Base-by-base conservation (phyloP, 1,139 yeast species). In the Geotrichum klebahnii region DNA sequence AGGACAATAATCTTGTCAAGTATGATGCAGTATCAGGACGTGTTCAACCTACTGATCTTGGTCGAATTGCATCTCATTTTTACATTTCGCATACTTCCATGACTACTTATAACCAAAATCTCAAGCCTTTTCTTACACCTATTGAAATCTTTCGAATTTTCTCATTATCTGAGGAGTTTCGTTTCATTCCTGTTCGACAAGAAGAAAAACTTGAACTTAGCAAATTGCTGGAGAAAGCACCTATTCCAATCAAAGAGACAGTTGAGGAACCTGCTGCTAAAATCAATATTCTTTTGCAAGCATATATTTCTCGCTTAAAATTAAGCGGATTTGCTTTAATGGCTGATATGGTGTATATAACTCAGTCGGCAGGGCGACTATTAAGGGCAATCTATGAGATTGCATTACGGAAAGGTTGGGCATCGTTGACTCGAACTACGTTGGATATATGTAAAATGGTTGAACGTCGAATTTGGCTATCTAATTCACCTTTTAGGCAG, bases 281-380 rank as follows among this genome's bases (percentile, higher is more conserved):
- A 63, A 79, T 87, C 29, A 88, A 84, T 58, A 80, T 88, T 5
- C 67, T 94, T 35, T 69, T 92, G 10, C 98, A 94, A 63, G 79
- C 96, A 0, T 89, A 86, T 61, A 84, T 94, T 16, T 86, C 97
- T 1, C 69, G 83, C 32, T 69, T 90, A 36, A 70, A 74, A 9
- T 71, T 94, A 14, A 95, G 85, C 2, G 98, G 97, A 0, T 87
- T 87, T 71, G 97, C 97, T 0, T 69, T 94, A 53, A 80, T 84
- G 75, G 82, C 97, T 0, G 99, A 94, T 69, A 89, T 90, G 97
- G 77, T 87, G 3, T 92, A 87, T 61, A 80, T 94, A 37, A 86
- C 94, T 0, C 98, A 92, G 65, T 87, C 95, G 34, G 97, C 97
- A 0, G 95, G 95, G 5, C 77, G 99, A 63, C 68, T 94, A 38